Conservation (phyloP, 176 grass and related monocot species). For the Phoenix roebelenii region DNA sequence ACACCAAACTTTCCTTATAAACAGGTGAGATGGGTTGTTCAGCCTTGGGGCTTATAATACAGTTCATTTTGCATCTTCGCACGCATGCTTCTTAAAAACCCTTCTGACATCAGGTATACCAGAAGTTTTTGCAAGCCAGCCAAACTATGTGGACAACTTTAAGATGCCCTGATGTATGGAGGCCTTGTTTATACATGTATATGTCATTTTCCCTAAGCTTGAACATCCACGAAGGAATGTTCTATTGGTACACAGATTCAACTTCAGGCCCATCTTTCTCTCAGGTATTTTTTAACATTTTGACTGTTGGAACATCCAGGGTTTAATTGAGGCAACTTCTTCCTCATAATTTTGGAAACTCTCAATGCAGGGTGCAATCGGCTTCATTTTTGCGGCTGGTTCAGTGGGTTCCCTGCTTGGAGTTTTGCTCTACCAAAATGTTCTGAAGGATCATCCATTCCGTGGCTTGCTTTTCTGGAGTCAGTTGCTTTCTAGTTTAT, state of each 20-base stretch:
- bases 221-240: constrained; percentile 96
- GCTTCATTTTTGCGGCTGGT: constrained; percentile 67
- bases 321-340: too few relatives aligned
- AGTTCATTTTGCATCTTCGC: constrained; percentile 17
- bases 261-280: constrained; percentile 61
- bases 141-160: constrained; percentile 53
- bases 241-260: constrained; percentile 79
- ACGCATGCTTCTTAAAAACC: too few relatives aligned
- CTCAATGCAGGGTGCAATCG: constrained; percentile 57
- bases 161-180: constrained; percentile 77
- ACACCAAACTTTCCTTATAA: constrained; percentile 40
- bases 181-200: constrained; percentile 80
- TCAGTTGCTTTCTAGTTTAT: constrained; percentile 53
- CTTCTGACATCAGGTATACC: constrained; percentile 35
- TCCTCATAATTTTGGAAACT: not conserved
- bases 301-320: constrained; percentile 5
- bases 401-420: constrained; percentile 66
- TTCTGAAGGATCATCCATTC: constrained; percentile 56
- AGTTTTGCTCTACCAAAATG: constrained; percentile 68
- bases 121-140: constrained; percentile 60
- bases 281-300: constrained; percentile 35
- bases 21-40: constrained; percentile 35
- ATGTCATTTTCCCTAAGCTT: constrained; percentile 63
- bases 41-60: not conserved
- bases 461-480: constrained; percentile 56